These are phyloP conservation scores for Inga oerstediana DNA, from an alignment of 306 rosid species.

Conservation along the genomic window DNA sequence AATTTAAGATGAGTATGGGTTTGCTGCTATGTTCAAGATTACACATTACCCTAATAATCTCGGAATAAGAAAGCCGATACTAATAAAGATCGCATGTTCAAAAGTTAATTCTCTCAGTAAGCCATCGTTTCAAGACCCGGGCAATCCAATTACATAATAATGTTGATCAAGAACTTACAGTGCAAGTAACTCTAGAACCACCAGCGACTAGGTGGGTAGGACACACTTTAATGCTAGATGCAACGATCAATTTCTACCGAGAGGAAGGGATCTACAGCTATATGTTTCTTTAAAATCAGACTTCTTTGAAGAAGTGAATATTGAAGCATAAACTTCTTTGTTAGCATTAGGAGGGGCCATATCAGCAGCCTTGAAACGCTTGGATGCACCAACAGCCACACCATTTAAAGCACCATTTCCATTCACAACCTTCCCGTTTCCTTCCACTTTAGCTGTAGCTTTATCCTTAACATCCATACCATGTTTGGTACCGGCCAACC, in stretches of 20 bases:
- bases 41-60: background rate
- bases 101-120: background rate
- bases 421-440: constrained; percentile 51
- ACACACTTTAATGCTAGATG: constrained; percentile 3
- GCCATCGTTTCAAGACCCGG: background rate
- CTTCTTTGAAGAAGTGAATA: constrained; percentile 83
- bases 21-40: background rate
- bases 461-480: constrained; percentile 62
- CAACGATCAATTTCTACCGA: constrained; percentile 76
- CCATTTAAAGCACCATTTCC: constrained; percentile 46
- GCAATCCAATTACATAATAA: background rate
- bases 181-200: background rate
- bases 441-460: constrained; percentile 55
- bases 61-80: background rate
- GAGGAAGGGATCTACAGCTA: constrained; percentile 85
- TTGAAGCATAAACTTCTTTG: constrained; percentile 82
- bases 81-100: background rate
- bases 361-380: constrained; percentile 79
- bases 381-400: constrained; percentile 42
- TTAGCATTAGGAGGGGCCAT: constrained; percentile 74
- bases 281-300: constrained; percentile 78
- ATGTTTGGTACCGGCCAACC: constrained; percentile 80
- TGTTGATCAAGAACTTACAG: background rate
- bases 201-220: background rate
- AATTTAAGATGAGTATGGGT: background rate